Conservation (phyloP, 768 basidiomycete genomes). For the Lentinula detonsa region DNA sequence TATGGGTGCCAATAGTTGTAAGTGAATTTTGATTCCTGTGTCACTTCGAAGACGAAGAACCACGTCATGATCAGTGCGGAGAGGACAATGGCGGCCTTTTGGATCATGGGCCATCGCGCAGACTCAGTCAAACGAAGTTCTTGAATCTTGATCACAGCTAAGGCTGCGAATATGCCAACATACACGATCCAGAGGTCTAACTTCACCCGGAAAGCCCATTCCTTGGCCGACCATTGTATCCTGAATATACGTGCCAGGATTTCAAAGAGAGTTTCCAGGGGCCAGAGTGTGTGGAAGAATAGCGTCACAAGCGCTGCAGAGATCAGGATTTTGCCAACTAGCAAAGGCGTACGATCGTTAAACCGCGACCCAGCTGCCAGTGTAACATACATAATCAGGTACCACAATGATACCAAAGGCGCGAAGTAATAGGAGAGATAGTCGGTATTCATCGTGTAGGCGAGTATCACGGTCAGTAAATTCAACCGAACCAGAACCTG, state of each 20-base stretch:
- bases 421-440: slow-evolving; percentile 91
- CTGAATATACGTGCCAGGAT: slow-evolving; percentile 59
- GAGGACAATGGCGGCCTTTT: slow-evolving; percentile 40
- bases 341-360: slow-evolving; percentile 65
- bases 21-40: slow-evolving; percentile 70
- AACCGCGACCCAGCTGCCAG: slow-evolving; percentile 63
- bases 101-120: slow-evolving; percentile 52
- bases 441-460: slow-evolving; percentile 88
- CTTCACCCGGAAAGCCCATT: slow-evolving; percentile 86
- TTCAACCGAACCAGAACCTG: slow-evolving; percentile 83
- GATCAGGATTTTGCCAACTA: slow-evolving; percentile 63
- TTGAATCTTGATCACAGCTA: slow-evolving; percentile 69
- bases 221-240: slow-evolving; percentile 78
- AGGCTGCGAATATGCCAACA: slow-evolving; percentile 74
- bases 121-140: slow-evolving; percentile 68
- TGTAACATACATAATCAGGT: slow-evolving; percentile 77
- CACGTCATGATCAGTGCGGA: slow-evolving; percentile 56
- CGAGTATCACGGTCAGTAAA: slow-evolving; percentile 72
- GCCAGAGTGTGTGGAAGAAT: slow-evolving; percentile 59
- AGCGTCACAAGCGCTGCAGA: slow-evolving; percentile 60
- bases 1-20: slow-evolving; percentile 87
- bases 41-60: slow-evolving; percentile 82
- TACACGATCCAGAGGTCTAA: slow-evolving; percentile 90
- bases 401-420: slow-evolving; percentile 89
- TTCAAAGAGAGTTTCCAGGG: slow-evolving; percentile 59